These are phyloP conservation scores for Penicillium manginii DNA, from an alignment of 495 filamentous ascomycete species.

Conservation along the genomic window DNA sequence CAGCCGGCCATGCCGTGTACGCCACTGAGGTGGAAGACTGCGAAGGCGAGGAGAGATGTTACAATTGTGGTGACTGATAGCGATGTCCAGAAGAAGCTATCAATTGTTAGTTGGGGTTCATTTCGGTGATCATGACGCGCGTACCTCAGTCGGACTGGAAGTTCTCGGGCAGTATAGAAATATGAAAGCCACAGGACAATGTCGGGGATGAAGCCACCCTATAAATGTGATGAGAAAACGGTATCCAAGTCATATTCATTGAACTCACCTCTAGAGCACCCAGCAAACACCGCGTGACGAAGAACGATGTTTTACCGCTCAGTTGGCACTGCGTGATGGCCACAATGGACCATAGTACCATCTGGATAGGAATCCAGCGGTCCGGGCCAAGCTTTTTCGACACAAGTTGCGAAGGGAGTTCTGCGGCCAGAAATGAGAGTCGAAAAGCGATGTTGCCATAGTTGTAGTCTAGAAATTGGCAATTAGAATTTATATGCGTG, in stretches of 20 bases:
- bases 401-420: slow-evolving; percentile 36
- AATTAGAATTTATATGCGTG: slow-evolving; percentile 32
- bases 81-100: slow-evolving; percentile 64
- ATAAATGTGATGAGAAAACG: neutral
- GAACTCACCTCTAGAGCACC: slow-evolving; percentile 56
- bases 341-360: slow-evolving; percentile 72
- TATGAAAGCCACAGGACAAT: slow-evolving; percentile 68
- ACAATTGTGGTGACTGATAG: slow-evolving; percentile 53
- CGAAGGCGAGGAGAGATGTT: slow-evolving; percentile 50
- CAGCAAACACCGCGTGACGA: slow-evolving; percentile 61
- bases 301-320: slow-evolving; percentile 62
- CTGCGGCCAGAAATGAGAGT: slow-evolving; percentile 13
- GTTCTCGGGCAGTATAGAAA: slow-evolving; percentile 65
- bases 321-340: slow-evolving; percentile 65
- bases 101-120: neutral
- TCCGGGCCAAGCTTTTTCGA: slow-evolving; percentile 19
- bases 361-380: slow-evolving; percentile 56
- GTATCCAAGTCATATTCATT: neutral
- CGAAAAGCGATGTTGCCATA: slow-evolving; percentile 24
- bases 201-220: slow-evolving; percentile 65
- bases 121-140: slow-evolving; percentile 18
- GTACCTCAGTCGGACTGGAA: slow-evolving; percentile 62
- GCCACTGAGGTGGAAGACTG: slow-evolving; percentile 45
- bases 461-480: slow-evolving; percentile 25
- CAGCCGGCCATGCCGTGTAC: slow-evolving; percentile 37